Evolutionary conservation across 768 basidiomycete species (phyloP), one percentile per base, ranked within the genome.

Genomic region (Mycena belliarum): DNA sequence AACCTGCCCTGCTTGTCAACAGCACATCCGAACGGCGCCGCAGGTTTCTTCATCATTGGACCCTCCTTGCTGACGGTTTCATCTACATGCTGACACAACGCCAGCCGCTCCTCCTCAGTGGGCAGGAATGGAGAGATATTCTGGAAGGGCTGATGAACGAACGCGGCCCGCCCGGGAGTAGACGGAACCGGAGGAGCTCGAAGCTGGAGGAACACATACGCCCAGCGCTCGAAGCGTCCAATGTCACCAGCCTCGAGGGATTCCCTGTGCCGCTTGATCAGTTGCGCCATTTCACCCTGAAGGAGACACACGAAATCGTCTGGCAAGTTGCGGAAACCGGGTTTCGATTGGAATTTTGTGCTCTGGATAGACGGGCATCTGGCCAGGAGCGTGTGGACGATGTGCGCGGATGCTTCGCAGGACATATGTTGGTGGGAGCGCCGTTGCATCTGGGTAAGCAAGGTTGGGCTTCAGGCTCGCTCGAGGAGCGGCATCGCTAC

Each of bases 121-220:
- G 33, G 24, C 52, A 53, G 43, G 52, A 53, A 20, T 53, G 52
- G 52, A 35, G 43, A n/a, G 52, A 45, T 16, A 6, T 53, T 7
- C 26, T 53, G 14, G 32, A 26, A 16, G 52, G 28, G 10, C 28
- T 37, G 23, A 3, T 44, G 15, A 44, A 24, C 25, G 14, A 3
- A 26, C 43, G 43, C 24, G 43, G 43, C 11, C 4, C 3, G 25
- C 43, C 25, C 43, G 10, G 43, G 4, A 26, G 25, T 26, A 44
- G 11, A 44, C 25, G 15, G 2, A 8, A 44, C 25, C 20, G 25
- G 43, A 24, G 15, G 11, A 43, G 42, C 24, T 21, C 2, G 38
- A 12, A n/a, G 18, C 38, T 40, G n/a, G 18, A 40, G 38, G 38
- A 40, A 20, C 20, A 12, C 38, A 40, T 40, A 40, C 38, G 38